A percentile compares a stretch with the other conserved stretches of the same genome.
Evolutionary conservation across 192 early-diverging fungal genomes (phyloP).

Genomic region (Coemansia sp.): DNA sequence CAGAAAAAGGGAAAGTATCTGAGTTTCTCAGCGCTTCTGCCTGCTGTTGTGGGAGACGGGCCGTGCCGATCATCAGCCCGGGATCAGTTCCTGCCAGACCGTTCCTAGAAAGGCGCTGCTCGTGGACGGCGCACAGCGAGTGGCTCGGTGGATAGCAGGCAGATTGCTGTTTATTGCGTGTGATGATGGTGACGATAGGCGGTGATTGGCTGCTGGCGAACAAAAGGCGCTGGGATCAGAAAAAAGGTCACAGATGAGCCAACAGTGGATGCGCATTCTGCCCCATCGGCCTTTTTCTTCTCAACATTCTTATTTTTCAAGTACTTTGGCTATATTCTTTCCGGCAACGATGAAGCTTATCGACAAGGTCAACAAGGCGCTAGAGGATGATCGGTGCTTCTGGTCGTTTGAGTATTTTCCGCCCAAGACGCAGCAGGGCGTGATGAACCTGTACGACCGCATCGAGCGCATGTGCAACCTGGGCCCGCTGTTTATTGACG

Average conservation of each 20-base stretch:
- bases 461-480: slow-evolving; percentile 94
- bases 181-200: slow-evolving; percentile 11
- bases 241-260: slow-evolving; percentile 4
- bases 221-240: not conserved
- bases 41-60: not conserved
- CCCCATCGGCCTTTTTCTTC: slow-evolving; percentile 2
- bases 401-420: slow-evolving; percentile 99
- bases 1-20: not conserved
- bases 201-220: slow-evolving; percentile 6
- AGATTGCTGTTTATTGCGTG: not conserved
- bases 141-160: not conserved
- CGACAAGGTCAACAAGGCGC: slow-evolving; percentile 69
- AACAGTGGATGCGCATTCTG: slow-evolving; percentile 4
- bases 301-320: slow-evolving; percentile 4
- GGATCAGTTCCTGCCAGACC: not conserved
- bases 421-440: slow-evolving; percentile 91
- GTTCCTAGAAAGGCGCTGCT: not conserved
- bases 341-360: slow-evolving; percentile 65
- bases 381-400: slow-evolving; percentile 66
- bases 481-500: slow-evolving; percentile 82
- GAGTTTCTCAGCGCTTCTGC: not conserved
- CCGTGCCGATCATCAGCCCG: not conserved
- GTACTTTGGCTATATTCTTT: not conserved
- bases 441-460: slow-evolving; percentile 95
- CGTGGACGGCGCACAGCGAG: not conserved